These are phyloP conservation scores for Fusarium acutatum DNA, from an alignment of 2,329 filamentous ascomycete genomes.

Conservation along the genomic window DNA sequence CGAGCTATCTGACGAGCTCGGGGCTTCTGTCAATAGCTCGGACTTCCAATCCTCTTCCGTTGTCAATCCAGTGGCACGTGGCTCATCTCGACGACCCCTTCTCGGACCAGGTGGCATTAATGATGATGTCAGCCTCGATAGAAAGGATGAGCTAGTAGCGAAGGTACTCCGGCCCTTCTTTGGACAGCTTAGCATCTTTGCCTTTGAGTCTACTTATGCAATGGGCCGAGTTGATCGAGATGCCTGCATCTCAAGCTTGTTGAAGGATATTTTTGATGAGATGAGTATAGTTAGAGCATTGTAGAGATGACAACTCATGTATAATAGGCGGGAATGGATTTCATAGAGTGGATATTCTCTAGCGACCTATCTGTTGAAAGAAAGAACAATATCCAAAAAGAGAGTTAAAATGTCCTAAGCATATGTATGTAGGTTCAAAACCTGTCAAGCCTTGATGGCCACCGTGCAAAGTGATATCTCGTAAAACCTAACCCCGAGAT, in stretches of 20 bases:
- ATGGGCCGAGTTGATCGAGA: constrained; percentile 76
- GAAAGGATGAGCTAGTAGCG: constrained; percentile 74
- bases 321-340: constrained; percentile 2
- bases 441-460: background rate
- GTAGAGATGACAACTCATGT: constrained; percentile 43
- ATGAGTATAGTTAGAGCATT: constrained; percentile 70
- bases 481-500: background rate
- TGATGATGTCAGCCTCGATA: constrained; percentile 65
- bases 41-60: constrained; percentile 48
- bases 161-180: constrained; percentile 89
- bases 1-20: constrained; percentile 81
- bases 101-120: constrained; percentile 62
- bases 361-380: constrained; percentile 6
- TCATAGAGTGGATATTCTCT: constrained; percentile 22
- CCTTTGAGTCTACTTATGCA: constrained; percentile 91
- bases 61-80: constrained; percentile 47
- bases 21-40: constrained; percentile 52
- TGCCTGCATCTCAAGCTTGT: constrained; percentile 68
- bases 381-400: background rate
- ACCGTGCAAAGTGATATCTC: background rate
- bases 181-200: constrained; percentile 88
- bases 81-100: constrained; percentile 56
- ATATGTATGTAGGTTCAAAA: background rate
- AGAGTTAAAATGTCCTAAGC: background rate
- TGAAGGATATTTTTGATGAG: constrained; percentile 84